phyloP scores from a whole-genome alignment of 306 rosid genomes.

The Vicia sativa region DNA sequence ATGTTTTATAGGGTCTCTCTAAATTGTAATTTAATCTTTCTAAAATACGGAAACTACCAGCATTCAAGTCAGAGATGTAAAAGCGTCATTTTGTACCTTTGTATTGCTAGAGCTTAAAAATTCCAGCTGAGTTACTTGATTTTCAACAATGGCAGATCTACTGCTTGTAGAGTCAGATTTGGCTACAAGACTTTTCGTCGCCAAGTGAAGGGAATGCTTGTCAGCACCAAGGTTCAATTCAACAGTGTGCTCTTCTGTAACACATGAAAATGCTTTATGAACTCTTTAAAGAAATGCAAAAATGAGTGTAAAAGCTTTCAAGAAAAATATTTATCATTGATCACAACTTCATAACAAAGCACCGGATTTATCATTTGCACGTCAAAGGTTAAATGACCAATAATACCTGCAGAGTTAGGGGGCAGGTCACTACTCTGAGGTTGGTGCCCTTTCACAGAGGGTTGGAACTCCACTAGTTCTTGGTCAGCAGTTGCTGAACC shows the following conservation, averaged over 20 bases:
- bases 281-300: conserved; percentile 31
- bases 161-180: conserved; percentile 50
- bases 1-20: conserved; percentile 14
- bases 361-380: conserved; percentile 17
- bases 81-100: conserved; percentile 30
- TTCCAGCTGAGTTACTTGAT: conserved; percentile 44
- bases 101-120: conserved; percentile 31
- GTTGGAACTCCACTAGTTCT: conserved; percentile 39
- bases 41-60: conserved; percentile 27
- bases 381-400: conserved; percentile 14
- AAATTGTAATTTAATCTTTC: background rate
- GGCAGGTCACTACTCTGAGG: conserved; percentile 43
- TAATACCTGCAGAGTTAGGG: conserved; percentile 49
- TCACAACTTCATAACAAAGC: conserved; percentile 29
- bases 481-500: conserved; percentile 30
- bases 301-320: conserved; percentile 29
- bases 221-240: conserved; percentile 47
- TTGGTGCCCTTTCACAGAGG: conserved; percentile 29
- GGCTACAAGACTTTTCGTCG: conserved; percentile 30
- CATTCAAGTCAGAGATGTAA: conserved; percentile 32
- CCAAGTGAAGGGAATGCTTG: conserved; percentile 41
- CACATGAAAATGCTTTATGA: conserved; percentile 44
- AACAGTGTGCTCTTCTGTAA: conserved; percentile 39
- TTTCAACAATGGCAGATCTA: conserved; percentile 44
- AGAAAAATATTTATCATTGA: conserved; percentile 16